Evolutionary conservation across 371 early-diverging fungal genomes (phyloP), one percentile per base, ranked within the genome.

Genomic region (Haplosporangium sp.): DNA sequence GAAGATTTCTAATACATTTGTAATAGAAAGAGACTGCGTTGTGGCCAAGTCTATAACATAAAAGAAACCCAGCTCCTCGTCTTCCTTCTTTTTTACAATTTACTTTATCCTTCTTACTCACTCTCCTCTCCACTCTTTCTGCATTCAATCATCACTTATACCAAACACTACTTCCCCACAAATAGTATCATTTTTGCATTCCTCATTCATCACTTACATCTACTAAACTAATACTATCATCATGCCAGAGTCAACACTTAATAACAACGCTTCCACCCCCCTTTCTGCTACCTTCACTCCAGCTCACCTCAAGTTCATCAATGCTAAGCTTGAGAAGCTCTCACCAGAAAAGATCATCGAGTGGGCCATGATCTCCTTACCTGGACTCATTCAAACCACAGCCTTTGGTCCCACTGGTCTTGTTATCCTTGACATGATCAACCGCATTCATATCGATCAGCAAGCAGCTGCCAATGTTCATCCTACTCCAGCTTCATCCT

Each of bases 351-450:
- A 96, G 84, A 91, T 97, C 75, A 86, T 97, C 45, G 91, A 92
- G 61, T 97, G 97, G 97, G 96, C 96, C 63, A 87, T 92, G 61
- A 84, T 92, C 65, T 88, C 92, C 6, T 85, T 96, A 47, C 94
- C 92, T n/a, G 88, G 89, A 48, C 86, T 97, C 42, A 93, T 90
- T 75, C 97, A 97, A 82, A 96, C 95, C 56, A 96, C 97, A 40
- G 95, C 97, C 45, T 96, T 97, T 84, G 97, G 97, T 5, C 89
- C 94, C 59, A 94, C 95, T 19, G 96, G 97, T 15, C 88, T 93
- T 65, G 94, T 89, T 69, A 91, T 92, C 50, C 81, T 92, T 50
- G 94, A 95, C 82, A 90, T 95, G 86, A 88, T 94, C 71, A 89
- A 88, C 63, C 78, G 79, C 34, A 78, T 78, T 64, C 79, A 78